Evolutionary conservation across 495 filamentous ascomycete species (phyloP).

Genomic region (Beverwykella pulmonaria): DNA sequence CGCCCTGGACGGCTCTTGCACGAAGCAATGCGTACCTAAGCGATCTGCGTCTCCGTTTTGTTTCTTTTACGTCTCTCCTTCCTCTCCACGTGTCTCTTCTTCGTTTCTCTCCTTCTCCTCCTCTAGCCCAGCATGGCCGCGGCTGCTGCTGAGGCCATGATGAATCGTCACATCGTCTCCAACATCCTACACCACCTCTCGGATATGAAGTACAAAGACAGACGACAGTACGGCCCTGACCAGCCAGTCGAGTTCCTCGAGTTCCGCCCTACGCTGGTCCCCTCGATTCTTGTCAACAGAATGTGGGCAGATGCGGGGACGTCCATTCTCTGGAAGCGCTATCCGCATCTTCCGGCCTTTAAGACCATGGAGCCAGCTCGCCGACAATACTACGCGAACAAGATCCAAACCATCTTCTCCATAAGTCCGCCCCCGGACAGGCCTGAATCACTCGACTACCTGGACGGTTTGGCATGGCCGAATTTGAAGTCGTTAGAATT

Average conservation of each 20-base stretch:
- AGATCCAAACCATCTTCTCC: constrained; percentile 28
- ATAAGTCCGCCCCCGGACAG: constrained; percentile 18
- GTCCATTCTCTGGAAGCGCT: constrained; percentile 30
- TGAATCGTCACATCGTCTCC: constrained; percentile 25
- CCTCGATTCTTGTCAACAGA: constrained; percentile 29
- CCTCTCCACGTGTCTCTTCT: not conserved
- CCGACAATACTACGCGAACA: constrained; percentile 37
- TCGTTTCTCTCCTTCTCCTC: constrained; percentile 9
- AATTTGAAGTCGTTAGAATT: constrained; percentile 27
- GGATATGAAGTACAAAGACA: constrained; percentile 30
- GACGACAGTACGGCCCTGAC: constrained; percentile 26
- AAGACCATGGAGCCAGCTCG: constrained; percentile 17
- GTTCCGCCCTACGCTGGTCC: constrained; percentile 36
- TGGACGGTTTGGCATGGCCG: constrained; percentile 28
- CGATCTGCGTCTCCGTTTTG: not conserved
- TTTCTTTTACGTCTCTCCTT: constrained; percentile 3
- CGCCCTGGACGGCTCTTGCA: not conserved
- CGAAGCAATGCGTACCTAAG: not conserved
- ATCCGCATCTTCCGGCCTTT: constrained; percentile 35
- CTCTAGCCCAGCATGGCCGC: constrained; percentile 18
- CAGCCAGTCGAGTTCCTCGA: constrained; percentile 32
- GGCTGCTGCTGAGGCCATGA: not conserved
- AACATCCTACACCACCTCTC: constrained; percentile 31
- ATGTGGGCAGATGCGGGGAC: constrained; percentile 35
- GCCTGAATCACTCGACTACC: constrained; percentile 10